Evolutionary conservation across 2,329 filamentous ascomycete genomes (phyloP).

Genomic region (Hymenoscyphus linearis): DNA sequence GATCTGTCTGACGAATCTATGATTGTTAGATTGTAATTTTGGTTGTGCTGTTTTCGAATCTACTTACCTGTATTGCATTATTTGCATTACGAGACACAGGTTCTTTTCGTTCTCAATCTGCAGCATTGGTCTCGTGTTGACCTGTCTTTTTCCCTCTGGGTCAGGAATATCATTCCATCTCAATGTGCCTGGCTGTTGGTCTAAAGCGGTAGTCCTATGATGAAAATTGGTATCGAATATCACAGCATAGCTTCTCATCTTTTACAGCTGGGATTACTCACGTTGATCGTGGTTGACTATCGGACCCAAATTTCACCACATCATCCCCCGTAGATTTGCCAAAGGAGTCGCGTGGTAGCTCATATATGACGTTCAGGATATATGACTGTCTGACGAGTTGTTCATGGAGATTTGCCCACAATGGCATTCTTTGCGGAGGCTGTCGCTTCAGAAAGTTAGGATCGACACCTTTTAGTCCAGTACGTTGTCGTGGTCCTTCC

Average conservation of each 20-base stretch:
- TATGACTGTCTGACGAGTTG: constrained; percentile 53
- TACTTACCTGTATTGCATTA: constrained; percentile 48
- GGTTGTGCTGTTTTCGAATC: too few species aligned
- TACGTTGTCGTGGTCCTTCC: constrained; percentile 38
- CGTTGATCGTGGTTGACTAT: constrained; percentile 6
- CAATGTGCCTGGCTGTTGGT: constrained; percentile 39
- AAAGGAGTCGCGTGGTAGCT: constrained; percentile 47
- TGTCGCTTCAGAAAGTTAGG: constrained; percentile 18
- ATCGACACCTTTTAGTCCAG: constrained; percentile 24
- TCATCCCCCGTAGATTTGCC: constrained; percentile 32
- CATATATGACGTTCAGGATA: constrained; percentile 49
- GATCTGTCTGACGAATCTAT: constrained; percentile 26
- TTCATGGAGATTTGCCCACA: constrained; percentile 50
- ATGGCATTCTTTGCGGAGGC: constrained; percentile 13
- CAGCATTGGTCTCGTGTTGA: constrained; percentile 28
- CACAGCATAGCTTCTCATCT: not conserved
- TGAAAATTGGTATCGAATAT: not conserved
- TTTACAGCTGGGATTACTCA: constrained; percentile 9
- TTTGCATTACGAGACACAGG: constrained; percentile 43
- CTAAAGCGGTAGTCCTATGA: not conserved
- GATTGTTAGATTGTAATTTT: not conserved
- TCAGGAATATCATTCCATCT: constrained; percentile 58
- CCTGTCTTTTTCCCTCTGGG: constrained; percentile 33
- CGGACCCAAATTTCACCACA: not conserved
- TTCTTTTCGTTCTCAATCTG: constrained; percentile 35